Evolutionary conservation across 495 filamentous ascomycete genomes (phyloP).

Genomic region (Annulohypoxylon nitens): DNA sequence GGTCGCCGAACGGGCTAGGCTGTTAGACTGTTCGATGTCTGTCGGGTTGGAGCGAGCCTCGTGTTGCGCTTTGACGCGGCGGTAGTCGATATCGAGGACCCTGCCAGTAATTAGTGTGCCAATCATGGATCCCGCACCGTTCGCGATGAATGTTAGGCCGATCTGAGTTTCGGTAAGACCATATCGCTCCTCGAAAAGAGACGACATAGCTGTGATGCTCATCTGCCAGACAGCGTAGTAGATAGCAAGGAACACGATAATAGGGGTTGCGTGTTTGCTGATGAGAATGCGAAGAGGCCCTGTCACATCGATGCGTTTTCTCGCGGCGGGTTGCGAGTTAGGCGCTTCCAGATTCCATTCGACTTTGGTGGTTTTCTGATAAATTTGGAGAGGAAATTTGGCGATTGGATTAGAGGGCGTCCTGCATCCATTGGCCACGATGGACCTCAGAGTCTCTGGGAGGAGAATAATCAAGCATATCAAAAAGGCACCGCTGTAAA

Average conservation of each 20-base stretch:
- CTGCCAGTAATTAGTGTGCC: slow-evolving; percentile 63
- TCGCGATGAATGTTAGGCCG: slow-evolving; percentile 65
- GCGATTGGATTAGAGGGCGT: slow-evolving; percentile 48
- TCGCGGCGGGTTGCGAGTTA: slow-evolving; percentile 36
- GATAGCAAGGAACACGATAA: slow-evolving; percentile 64
- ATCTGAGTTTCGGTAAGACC: slow-evolving; percentile 61
- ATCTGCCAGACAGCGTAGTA: slow-evolving; percentile 71
- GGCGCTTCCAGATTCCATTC: slow-evolving; percentile 33
- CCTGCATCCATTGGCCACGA: slow-evolving; percentile 66
- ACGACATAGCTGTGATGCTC: slow-evolving; percentile 67
- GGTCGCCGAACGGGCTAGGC: slow-evolving; percentile 20
- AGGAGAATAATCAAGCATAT: slow-evolving; percentile 57
- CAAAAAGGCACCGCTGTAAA: slow-evolving; percentile 62
- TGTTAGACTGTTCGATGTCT: slow-evolving; percentile 22
- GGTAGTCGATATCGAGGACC: slow-evolving; percentile 59
- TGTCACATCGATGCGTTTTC: slow-evolving; percentile 54
- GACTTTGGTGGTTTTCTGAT: slow-evolving; percentile 51
- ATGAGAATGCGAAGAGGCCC: slow-evolving; percentile 62
- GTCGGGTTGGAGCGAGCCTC: slow-evolving; percentile 25
- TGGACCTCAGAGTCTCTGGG: slow-evolving; percentile 67
- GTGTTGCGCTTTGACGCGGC: slow-evolving; percentile 52
- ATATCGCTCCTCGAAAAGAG: slow-evolving; percentile 62
- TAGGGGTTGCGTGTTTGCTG: slow-evolving; percentile 59
- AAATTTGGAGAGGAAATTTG: slow-evolving; percentile 54
- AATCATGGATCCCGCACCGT: slow-evolving; percentile 65